phyloP scores from a whole-genome alignment of 768 basidiomycete genomes.

The Mycena capillaripes region DNA sequence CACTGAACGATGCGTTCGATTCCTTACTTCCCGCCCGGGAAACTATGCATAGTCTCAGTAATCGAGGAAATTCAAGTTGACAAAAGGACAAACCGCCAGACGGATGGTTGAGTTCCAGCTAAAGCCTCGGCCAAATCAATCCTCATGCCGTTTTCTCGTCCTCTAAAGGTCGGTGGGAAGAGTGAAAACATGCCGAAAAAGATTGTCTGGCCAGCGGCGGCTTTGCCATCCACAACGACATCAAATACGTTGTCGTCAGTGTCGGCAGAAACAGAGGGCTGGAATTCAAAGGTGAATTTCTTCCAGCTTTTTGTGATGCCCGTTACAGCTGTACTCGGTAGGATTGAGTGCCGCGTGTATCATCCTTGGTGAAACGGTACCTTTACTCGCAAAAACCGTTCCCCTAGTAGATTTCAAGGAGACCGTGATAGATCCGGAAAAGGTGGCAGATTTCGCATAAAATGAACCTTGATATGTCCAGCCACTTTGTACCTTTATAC shows the following conservation, averaged over 20 bases:
- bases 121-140: conserved; percentile 68
- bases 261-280: conserved; percentile 54
- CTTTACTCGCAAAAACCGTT: conserved; percentile 53
- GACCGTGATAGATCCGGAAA: conserved; percentile 53
- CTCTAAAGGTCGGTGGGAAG: conserved; percentile 75
- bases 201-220: conserved; percentile 56
- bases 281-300: conserved; percentile 58
- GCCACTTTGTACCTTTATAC: conserved; percentile 66
- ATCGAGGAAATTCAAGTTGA: background rate
- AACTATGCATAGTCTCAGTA: conserved; percentile 21
- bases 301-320: conserved; percentile 60
- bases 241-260: conserved; percentile 65
- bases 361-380: background rate
- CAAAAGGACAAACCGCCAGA: conserved; percentile 36
- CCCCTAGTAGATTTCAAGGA: conserved; percentile 55
- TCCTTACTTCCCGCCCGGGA: conserved; percentile 47
- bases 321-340: conserved; percentile 32
- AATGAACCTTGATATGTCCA: conserved; percentile 72
- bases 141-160: conserved; percentile 69
- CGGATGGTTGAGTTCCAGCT: conserved; percentile 58
- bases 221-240: conserved; percentile 62
- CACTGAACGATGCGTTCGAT: too few species aligned
- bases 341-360: background rate
- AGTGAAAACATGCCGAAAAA: conserved; percentile 70
- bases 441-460: conserved; percentile 55